Conservation (phyloP, 148 eudicot genomes). For the Spergularia marina region DNA sequence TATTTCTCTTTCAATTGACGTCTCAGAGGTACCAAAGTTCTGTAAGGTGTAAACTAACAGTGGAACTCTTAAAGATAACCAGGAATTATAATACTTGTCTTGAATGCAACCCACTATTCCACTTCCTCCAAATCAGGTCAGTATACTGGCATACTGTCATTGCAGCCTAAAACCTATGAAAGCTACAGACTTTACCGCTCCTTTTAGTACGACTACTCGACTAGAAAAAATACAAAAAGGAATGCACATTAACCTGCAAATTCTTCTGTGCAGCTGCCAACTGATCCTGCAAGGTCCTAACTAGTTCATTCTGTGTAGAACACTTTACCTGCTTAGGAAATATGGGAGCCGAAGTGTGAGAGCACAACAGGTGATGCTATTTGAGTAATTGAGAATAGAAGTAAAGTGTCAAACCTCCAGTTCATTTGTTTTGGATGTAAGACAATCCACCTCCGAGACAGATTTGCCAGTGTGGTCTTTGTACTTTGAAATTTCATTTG, state of each 20-base stretch:
- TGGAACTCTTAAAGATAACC: neutral
- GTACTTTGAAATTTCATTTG: slow-evolving; percentile 57
- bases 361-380: slow-evolving; percentile 1
- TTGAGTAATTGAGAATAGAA: neutral
- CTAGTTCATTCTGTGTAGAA: slow-evolving; percentile 58
- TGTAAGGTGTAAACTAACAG: neutral
- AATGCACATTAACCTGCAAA: slow-evolving; percentile 47
- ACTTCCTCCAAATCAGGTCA: neutral
- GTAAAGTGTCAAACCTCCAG: slow-evolving; percentile 54
- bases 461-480: slow-evolving; percentile 65
- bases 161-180: neutral
- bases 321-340: slow-evolving; percentile 54
- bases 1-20: neutral
- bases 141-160: neutral
- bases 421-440: slow-evolving; percentile 55
- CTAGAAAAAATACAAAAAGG: neutral
- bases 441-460: slow-evolving; percentile 53
- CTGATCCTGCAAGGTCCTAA: slow-evolving; percentile 62
- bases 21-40: neutral
- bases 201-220: neutral
- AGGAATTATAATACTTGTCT: neutral
- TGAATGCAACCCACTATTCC: too few species aligned
- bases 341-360: slow-evolving; percentile 9
- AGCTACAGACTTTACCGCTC: neutral
- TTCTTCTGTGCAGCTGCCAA: slow-evolving; percentile 65